Percentiles rank a stretch among this genome's conserved stretches.
Evolutionary conservation across 2,329 filamentous ascomycete genomes (phyloP).

Genomic region (Monosporascus sp.): DNA sequence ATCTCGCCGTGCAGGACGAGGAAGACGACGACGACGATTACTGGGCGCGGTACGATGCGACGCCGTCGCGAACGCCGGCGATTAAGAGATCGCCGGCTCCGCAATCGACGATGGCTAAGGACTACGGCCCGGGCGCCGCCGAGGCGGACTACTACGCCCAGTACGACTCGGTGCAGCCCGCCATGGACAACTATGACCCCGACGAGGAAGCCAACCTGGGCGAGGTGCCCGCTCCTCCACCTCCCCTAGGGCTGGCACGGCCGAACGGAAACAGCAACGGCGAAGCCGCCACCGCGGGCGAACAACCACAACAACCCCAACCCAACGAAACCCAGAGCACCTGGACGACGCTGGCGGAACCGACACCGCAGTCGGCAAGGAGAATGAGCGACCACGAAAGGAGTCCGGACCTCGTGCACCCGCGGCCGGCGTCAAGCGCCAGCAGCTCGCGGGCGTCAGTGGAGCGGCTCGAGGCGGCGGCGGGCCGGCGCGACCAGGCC

Average conservation of each 20-base stretch:
- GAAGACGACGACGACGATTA: conserved; percentile 71
- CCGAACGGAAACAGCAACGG: conserved; percentile 14
- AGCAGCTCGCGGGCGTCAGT: conserved; percentile 56
- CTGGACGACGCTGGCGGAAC: conserved; percentile 41
- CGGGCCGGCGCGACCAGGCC: conserved; percentile 53
- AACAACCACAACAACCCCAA: conserved; percentile 16
- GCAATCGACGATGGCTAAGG: conserved; percentile 24
- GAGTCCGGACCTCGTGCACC: conserved; percentile 38
- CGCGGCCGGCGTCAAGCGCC: conserved; percentile 54
- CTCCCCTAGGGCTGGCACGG: conserved; percentile 28
- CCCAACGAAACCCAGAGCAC: conserved; percentile 33
- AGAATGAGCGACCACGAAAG: too few relatives aligned
- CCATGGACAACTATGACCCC: conserved; percentile 77
- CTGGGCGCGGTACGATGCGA: conserved; percentile 73
- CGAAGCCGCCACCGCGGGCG: conserved; percentile 3
- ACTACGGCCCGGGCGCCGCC: conserved; percentile 28
- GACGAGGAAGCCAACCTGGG: conserved; percentile 53
- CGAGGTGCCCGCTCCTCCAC: conserved; percentile 15
- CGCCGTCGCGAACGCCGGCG: conserved; percentile 58
- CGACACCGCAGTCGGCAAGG: conserved; percentile 21
- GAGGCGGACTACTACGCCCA: conserved; percentile 73
- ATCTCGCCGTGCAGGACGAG: conserved; percentile 16
- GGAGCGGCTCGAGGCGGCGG: conserved; percentile 55
- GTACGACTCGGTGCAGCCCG: conserved; percentile 74
- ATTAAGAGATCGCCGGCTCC: conserved; percentile 60